phyloP scores from a whole-genome alignment of 1,284 basidiomycete genomes.

The Sanghuangporus sanghuang region DNA sequence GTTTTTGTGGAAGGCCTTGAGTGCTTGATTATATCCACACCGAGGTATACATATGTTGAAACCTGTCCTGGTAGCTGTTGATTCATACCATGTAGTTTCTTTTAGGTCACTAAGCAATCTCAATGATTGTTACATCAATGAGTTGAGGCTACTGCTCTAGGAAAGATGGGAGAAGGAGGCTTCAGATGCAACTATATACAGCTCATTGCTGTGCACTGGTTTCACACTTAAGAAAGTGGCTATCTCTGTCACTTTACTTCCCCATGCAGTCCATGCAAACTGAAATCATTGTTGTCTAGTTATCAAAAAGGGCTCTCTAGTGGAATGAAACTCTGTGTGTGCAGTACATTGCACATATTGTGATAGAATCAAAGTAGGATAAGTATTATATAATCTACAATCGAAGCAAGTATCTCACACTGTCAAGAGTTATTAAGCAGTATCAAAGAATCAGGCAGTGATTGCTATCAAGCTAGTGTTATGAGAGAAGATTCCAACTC shows the following conservation, averaged over 20 bases:
- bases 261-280: neutral
- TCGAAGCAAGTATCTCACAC: too few relatives aligned
- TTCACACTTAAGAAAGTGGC: constrained; percentile 26
- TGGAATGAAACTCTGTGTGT: constrained; percentile 20
- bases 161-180: constrained; percentile 15
- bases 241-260: neutral
- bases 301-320: constrained; percentile 24
- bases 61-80: neutral
- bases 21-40: neutral
- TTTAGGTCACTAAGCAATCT: neutral
- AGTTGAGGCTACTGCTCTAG: constrained; percentile 10
- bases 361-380: too few relatives aligned
- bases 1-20: neutral
- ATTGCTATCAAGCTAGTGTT: too few relatives aligned
- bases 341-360: constrained; percentile 20
- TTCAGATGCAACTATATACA: constrained; percentile 21
- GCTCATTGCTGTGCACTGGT: constrained; percentile 17
- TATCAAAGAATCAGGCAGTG: too few relatives aligned
- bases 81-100: neutral
- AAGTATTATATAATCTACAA: too few relatives aligned
- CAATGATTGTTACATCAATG: constrained; percentile 16
- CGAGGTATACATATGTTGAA: neutral
- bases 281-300: constrained; percentile 15
- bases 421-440: too few relatives aligned
- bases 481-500: too few relatives aligned